Percentiles rank a stretch among this genome's conserved stretches.
Conservation (phyloP, 352 stramenopile genomes). For the Phytophthora boehmeriae region DNA sequence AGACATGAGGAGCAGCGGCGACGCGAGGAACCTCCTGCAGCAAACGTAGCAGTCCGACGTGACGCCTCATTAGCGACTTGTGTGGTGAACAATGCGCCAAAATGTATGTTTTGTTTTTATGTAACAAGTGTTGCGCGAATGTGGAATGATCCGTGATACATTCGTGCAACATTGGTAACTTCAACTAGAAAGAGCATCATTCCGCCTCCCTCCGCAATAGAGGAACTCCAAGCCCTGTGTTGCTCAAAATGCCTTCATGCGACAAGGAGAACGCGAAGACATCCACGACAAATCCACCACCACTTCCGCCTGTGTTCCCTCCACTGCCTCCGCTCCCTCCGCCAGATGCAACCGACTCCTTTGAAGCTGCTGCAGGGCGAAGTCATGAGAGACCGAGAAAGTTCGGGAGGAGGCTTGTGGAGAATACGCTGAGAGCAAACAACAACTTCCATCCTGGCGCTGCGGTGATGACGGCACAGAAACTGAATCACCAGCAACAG, state of each 20-base stretch:
- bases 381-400: slow-evolving; percentile 8
- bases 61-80: slow-evolving; percentile 17
- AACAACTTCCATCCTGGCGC: slow-evolving; percentile 4
- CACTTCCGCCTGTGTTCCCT: slow-evolving; percentile 6
- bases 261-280: slow-evolving; percentile 14
- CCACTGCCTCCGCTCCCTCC: slow-evolving; percentile 31
- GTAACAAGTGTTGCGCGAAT: too few relatives aligned
- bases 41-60: slow-evolving; percentile 15
- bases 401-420: slow-evolving; percentile 14
- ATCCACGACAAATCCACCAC: background rate
- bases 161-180: too few relatives aligned
- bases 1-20: background rate
- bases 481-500: slow-evolving; percentile 6
- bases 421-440: slow-evolving; percentile 9
- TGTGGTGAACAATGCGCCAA: background rate
- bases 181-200: background rate
- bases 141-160: too few relatives aligned
- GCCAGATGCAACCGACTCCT: slow-evolving; percentile 8
- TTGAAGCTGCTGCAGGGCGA: slow-evolving; percentile 3
- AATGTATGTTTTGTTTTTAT: too few relatives aligned
- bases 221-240: background rate
- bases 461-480: slow-evolving; percentile 10
- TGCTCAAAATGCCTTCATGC: slow-evolving; percentile 11
- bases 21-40: slow-evolving; percentile 1
- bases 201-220: too few relatives aligned